These are phyloP conservation scores for Sambucus nigra DNA, from an alignment of 129 eudicot species.

Conservation along the genomic window DNA sequence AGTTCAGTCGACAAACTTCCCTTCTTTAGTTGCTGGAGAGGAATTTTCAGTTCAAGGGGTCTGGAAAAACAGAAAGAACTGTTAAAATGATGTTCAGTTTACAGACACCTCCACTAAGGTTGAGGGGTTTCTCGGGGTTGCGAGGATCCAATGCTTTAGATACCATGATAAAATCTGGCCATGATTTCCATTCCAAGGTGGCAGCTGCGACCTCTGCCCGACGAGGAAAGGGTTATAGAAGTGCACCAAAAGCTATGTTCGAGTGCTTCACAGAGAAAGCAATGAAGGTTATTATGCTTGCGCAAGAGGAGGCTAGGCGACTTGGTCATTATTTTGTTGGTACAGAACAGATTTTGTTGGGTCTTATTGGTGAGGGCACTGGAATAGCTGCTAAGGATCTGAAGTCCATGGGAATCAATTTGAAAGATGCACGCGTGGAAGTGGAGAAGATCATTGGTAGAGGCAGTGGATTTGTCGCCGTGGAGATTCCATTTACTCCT, in stretches of 20 bases:
- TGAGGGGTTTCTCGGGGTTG: constrained; percentile 48
- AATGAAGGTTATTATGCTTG: constrained; percentile 91
- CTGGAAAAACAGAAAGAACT: constrained; percentile 34
- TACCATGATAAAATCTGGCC: constrained; percentile 28
- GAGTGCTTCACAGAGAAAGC: constrained; percentile 89
- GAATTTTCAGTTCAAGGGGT: constrained; percentile 34
- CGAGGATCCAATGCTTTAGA: constrained; percentile 61
- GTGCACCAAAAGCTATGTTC: constrained; percentile 73
- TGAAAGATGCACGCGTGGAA: constrained; percentile 90
- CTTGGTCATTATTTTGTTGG: constrained; percentile 86
- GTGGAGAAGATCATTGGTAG: constrained; percentile 88
- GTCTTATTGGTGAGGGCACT: constrained; percentile 90
- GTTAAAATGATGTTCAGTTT: constrained; percentile 35
- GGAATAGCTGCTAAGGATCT: constrained; percentile 91
- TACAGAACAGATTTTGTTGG: constrained; percentile 71
- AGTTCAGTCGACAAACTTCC: constrained; percentile 60
- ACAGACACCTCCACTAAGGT: constrained; percentile 26
- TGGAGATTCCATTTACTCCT: constrained; percentile 87
- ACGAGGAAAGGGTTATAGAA: constrained; percentile 32
- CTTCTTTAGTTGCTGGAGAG: constrained; percentile 47
- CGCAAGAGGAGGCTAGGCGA: constrained; percentile 90
- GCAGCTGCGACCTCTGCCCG: constrained; percentile 43
- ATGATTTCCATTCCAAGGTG: constrained; percentile 51
- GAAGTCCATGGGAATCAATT: constrained; percentile 86
- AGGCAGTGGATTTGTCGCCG: constrained; percentile 88